A percentile compares a stretch with the other conserved stretches of the same genome.
phyloP scores from a whole-genome alignment of 139 green algal genomes.

The Dunaliella sp. region DNA sequence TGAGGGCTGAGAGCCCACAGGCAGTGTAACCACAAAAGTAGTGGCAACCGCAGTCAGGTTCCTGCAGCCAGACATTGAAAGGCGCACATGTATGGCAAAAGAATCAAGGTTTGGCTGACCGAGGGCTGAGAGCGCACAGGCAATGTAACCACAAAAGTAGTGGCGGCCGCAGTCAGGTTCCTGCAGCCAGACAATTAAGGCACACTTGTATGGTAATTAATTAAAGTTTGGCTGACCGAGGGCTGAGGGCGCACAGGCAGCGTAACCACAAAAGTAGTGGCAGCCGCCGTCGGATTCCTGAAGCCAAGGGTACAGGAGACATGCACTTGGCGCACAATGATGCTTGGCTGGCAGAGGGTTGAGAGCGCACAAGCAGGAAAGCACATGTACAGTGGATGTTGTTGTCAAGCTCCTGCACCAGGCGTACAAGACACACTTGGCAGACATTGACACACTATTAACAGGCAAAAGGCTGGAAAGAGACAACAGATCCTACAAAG shows the following conservation, averaged over 20 bases:
- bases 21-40: constrained; percentile 82
- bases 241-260: constrained; percentile 56
- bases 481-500: no score
- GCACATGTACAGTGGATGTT: constrained; percentile 77
- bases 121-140: constrained; percentile 49
- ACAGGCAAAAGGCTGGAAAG: no score
- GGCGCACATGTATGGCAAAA: no score
- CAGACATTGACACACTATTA: no score
- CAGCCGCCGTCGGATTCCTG: constrained; percentile 66
- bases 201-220: no score
- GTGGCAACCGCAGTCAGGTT: constrained; percentile 72
- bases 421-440: no score
- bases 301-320: no score
- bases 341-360: constrained; percentile 34
- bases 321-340: no score
- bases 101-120: no score
- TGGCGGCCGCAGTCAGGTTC: constrained; percentile 70
- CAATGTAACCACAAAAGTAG: constrained; percentile 81
- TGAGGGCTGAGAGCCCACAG: constrained; percentile 42
- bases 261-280: constrained; percentile 82
- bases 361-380: constrained; percentile 71
- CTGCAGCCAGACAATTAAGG: no score
- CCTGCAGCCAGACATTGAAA: constrained; percentile 38
- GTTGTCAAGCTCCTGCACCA: constrained; percentile 59
- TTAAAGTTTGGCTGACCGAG: constrained; percentile 40